A percentile compares a stretch with the other conserved stretches of the same genome.
Conservation (phyloP, 805 yeast genomes). For the Grigorovia transvaalensis region DNA sequence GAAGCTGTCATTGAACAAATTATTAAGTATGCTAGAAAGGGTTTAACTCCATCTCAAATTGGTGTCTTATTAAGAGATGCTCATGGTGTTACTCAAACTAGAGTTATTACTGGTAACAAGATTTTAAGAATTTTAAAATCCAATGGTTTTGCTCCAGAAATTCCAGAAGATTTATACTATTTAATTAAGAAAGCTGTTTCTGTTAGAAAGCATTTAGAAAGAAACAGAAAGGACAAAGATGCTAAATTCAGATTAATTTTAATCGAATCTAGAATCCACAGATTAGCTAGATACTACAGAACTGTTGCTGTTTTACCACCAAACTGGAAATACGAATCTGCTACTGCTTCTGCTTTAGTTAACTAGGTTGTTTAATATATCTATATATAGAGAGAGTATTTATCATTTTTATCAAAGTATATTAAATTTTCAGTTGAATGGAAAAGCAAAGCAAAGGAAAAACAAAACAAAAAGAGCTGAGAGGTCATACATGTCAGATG, state of each 20-base stretch:
- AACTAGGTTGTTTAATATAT: slow-evolving; percentile 49
- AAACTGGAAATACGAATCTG: slow-evolving; percentile 99
- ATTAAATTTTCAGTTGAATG: not conserved
- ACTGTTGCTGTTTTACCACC: slow-evolving; percentile 98
- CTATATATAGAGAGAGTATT: slow-evolving; percentile 3
- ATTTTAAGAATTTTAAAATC: slow-evolving; percentile 97
- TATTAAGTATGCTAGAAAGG: slow-evolving; percentile 99
- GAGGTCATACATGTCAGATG: too few species aligned
- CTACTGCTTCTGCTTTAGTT: slow-evolving; percentile 99
- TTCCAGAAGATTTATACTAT: slow-evolving; percentile 99
- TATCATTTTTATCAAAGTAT: slow-evolving; percentile 11
- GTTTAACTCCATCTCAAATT: slow-evolving; percentile 98
- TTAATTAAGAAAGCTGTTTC: slow-evolving; percentile 99
- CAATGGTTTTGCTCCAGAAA: slow-evolving; percentile 99
- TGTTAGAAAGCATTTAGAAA: slow-evolving; percentile 99
- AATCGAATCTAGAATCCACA: slow-evolving; percentile 99
- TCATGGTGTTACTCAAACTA: slow-evolving; percentile 98
- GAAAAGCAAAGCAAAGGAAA: too few species aligned
- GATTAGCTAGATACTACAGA: slow-evolving; percentile 99
- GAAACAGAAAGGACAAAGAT: slow-evolving; percentile 99
- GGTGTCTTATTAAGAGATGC: slow-evolving; percentile 99
- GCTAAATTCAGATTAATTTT: slow-evolving; percentile 99
- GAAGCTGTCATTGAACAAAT: slow-evolving; percentile 96
- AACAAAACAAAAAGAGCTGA: too few species aligned
- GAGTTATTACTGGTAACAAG: slow-evolving; percentile 98